These are phyloP conservation scores for Cercospora sojina DNA, from an alignment of 2,329 filamentous ascomycete genomes.

Conservation along the genomic window DNA sequence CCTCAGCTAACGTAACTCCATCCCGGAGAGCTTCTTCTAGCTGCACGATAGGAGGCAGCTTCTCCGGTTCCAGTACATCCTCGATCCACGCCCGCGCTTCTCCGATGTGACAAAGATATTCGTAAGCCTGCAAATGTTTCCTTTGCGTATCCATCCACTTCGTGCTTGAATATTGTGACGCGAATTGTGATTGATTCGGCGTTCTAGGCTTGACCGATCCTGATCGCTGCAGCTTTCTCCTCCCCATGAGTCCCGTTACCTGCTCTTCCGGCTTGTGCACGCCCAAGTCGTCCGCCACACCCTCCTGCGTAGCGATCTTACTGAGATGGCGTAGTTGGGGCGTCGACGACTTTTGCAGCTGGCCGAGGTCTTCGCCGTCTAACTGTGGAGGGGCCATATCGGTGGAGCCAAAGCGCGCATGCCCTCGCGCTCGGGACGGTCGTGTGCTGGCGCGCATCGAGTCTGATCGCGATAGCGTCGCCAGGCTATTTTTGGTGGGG, in stretches of 20 bases:
- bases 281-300: constrained; percentile 74
- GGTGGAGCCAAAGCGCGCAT: constrained; percentile 37
- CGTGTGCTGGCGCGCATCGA: constrained; percentile 39
- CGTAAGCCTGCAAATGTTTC: constrained; percentile 93
- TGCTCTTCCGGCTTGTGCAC: constrained; percentile 77
- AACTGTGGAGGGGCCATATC: constrained; percentile 33
- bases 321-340: constrained; percentile 85
- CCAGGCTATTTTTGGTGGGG: constrained; percentile 35
- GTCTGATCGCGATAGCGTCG: constrained; percentile 40
- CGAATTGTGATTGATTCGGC: constrained; percentile 41
- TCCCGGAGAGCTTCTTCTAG: constrained; percentile 89
- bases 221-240: constrained; percentile 72
- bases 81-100: constrained; percentile 99
- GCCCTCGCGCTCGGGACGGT: constrained; percentile 33
- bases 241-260: constrained; percentile 81
- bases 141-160: constrained; percentile 99
- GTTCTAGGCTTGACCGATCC: constrained; percentile 56
- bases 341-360: constrained; percentile 83
- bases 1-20: constrained; percentile 89
- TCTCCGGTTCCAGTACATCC: constrained; percentile 71
- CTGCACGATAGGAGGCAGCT: constrained; percentile 88
- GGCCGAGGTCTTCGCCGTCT: constrained; percentile 64
- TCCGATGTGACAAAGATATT: constrained; percentile 97
- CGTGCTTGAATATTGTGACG: constrained; percentile 60
- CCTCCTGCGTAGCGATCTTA: constrained; percentile 69